Conservation (phyloP, 306 rosid genomes). For the Ormosia semicastrata region DNA sequence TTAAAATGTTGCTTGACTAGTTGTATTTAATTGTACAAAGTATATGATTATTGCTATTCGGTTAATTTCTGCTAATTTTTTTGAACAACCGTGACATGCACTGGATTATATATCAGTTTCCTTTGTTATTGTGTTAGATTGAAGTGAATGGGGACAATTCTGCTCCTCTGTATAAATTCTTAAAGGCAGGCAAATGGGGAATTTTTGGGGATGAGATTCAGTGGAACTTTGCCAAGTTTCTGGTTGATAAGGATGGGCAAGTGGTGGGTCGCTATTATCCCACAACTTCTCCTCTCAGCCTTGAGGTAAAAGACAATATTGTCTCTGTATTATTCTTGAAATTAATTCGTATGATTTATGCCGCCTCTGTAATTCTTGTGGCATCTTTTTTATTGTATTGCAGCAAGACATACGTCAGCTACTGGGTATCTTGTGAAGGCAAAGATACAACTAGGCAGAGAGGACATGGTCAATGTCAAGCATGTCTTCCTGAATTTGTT, state of each 20-base stretch:
- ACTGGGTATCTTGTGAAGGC: slow-evolving; percentile 42
- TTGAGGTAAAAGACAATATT: slow-evolving; percentile 54
- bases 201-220: slow-evolving; percentile 78
- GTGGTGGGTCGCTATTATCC: slow-evolving; percentile 79
- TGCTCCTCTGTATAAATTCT: slow-evolving; percentile 69
- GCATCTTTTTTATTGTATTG: background rate
- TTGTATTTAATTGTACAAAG: background rate
- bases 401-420: slow-evolving; percentile 67
- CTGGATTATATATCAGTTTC: background rate
- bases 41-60: background rate
- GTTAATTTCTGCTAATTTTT: background rate
- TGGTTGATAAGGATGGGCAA: slow-evolving; percentile 71
- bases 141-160: slow-evolving; percentile 79
- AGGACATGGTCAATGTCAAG: slow-evolving; percentile 6
- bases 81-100: background rate
- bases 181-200: slow-evolving; percentile 78
- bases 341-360: background rate
- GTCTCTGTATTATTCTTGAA: background rate
- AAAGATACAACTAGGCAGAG: background rate
- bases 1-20: background rate
- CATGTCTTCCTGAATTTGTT: background rate
- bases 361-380: slow-evolving; percentile 11
- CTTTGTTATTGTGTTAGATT: slow-evolving; percentile 46
- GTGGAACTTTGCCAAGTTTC: slow-evolving; percentile 90
- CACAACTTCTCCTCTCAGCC: slow-evolving; percentile 79